These are phyloP conservation scores for Kazachstania kunashirensis DNA, from an alignment of 805 yeast species.

Conservation along the genomic window DNA sequence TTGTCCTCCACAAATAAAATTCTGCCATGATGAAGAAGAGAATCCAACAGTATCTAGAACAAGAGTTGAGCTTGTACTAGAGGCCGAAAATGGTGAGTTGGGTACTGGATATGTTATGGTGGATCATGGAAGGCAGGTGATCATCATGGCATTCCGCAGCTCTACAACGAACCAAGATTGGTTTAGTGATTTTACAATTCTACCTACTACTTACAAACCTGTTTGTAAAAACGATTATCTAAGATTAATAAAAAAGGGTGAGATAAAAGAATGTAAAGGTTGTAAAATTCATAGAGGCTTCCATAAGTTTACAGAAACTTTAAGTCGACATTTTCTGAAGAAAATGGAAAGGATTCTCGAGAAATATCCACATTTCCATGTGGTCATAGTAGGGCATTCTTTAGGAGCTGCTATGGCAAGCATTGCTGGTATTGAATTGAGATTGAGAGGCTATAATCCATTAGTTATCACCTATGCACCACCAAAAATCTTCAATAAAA, in stretches of 20 bases:
- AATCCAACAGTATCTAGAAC: constrained; percentile 25
- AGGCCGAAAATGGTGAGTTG: constrained; percentile 35
- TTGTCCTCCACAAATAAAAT: constrained; percentile 26
- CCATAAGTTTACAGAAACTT: constrained; percentile 35
- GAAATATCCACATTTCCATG: constrained; percentile 38
- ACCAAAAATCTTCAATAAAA: constrained; percentile 53
- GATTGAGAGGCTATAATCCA: constrained; percentile 44
- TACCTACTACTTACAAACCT: constrained; percentile 41
- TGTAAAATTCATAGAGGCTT: constrained; percentile 64
- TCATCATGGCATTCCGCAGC: constrained; percentile 53
- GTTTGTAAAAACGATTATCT: constrained; percentile 23
- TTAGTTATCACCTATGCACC: constrained; percentile 51
- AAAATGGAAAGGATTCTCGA: constrained; percentile 29
- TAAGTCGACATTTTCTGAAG: constrained; percentile 32
- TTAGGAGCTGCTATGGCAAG: constrained; percentile 65
- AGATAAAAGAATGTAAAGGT: constrained; percentile 33
- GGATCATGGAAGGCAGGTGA: constrained; percentile 35
- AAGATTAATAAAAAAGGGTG: constrained; percentile 16
- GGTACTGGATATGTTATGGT: constrained; percentile 49
- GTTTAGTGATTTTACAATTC: constrained; percentile 45
- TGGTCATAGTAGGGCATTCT: constrained; percentile 63
- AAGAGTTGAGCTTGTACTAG: constrained; percentile 33
- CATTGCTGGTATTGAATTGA: constrained; percentile 53
- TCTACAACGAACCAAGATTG: constrained; percentile 53
- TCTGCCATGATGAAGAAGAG: constrained; percentile 23